phyloP scores from a whole-genome alignment of 1,284 basidiomycete species.

The Cryptococcus sp. region DNA sequence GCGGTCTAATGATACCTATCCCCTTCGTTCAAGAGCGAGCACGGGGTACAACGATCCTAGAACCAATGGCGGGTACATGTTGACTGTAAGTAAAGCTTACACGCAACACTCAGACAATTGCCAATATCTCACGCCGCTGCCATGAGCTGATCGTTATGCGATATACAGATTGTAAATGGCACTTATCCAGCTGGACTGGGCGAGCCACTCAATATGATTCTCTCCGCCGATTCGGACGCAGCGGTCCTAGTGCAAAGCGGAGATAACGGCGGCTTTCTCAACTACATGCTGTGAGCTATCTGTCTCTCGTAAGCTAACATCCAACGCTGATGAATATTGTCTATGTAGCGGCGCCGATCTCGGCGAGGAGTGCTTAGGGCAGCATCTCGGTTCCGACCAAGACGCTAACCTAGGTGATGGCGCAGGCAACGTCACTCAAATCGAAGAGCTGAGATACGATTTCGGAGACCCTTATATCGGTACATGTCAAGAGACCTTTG shows the following conservation, averaged over 20 bases:
- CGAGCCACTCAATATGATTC: constrained; percentile 85
- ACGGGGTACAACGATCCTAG: constrained; percentile 26
- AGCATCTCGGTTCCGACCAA: constrained; percentile 71
- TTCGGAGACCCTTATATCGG: constrained; percentile 75
- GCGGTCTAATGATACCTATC: neutral
- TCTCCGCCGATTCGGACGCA: constrained; percentile 76
- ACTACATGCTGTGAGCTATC: constrained; percentile 66
- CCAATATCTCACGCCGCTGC: neutral
- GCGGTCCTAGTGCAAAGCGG: constrained; percentile 67
- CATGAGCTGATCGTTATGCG: constrained; percentile 1
- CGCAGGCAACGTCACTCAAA: constrained; percentile 70
- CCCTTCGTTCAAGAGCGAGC: neutral
- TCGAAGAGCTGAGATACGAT: constrained; percentile 74
- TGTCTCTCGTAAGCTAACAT: neutral
- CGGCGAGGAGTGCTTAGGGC: constrained; percentile 74
- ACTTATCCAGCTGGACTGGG: constrained; percentile 75
- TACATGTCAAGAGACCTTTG: constrained; percentile 77
- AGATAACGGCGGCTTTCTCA: constrained; percentile 71
- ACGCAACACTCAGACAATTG: neutral
- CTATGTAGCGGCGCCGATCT: constrained; percentile 42
- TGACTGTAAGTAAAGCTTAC: constrained; percentile 25
- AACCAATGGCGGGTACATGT: constrained; percentile 29
- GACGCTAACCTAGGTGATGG: constrained; percentile 83
- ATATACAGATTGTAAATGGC: constrained; percentile 58
- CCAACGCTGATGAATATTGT: neutral